A percentile compares a stretch with the other conserved stretches of the same genome.
Conservation (phyloP, 768 basidiomycete species). For the Boletus edulis region DNA sequence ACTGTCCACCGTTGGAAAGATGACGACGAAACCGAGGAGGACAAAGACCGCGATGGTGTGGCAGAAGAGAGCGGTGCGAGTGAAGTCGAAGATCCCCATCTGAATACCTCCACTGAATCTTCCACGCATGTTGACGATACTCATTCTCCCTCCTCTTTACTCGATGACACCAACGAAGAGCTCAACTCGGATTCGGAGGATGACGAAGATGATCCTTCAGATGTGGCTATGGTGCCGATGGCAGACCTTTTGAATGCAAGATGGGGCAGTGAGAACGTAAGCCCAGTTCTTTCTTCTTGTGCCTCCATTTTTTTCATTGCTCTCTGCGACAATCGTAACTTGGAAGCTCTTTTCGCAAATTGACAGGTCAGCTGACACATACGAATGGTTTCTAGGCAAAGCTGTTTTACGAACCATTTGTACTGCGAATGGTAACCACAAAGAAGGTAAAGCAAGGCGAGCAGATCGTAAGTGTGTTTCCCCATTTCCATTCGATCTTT, state of each 20-base stretch:
- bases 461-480: constrained; percentile 69
- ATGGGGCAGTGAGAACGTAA: constrained; percentile 79
- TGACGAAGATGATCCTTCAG: constrained; percentile 52
- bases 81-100: constrained; percentile 32
- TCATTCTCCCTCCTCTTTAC: constrained; percentile 1
- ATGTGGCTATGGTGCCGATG: constrained; percentile 91
- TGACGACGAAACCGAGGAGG: constrained; percentile 24
- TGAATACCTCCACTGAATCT: constrained; percentile 12
- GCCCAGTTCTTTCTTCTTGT: constrained; percentile 16
- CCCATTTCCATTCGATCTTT: background rate
- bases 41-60: constrained; percentile 9
- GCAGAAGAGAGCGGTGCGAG: constrained; percentile 26
- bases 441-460: constrained; percentile 70
- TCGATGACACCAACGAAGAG: constrained; percentile 21
- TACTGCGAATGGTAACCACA: constrained; percentile 80
- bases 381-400: constrained; percentile 55
- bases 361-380: background rate
- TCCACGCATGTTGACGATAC: constrained; percentile 32
- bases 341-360: too few relatives aligned
- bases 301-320: background rate
- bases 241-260: constrained; percentile 96
- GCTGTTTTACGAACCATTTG: constrained; percentile 72
- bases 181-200: constrained; percentile 40
- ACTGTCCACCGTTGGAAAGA: constrained; percentile 64
- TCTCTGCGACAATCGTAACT: background rate